phyloP scores from a whole-genome alignment of 257 asterid genomes.

The Solanum dulcamara region DNA sequence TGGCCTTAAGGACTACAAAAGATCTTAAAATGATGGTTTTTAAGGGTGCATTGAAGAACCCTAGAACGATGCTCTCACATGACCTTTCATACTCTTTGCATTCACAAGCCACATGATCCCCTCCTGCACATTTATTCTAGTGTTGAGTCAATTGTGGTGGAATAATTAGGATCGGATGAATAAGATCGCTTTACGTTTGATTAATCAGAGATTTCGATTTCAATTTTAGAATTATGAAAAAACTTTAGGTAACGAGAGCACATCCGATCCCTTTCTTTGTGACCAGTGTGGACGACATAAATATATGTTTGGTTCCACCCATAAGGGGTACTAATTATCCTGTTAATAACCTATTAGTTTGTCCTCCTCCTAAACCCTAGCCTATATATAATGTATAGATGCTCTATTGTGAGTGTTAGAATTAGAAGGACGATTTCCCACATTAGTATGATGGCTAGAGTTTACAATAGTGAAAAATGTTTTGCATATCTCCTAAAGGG shows the following conservation, averaged over 20 bases:
- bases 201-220: not conserved
- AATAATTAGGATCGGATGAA: not conserved
- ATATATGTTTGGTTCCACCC: not conserved
- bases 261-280: no score
- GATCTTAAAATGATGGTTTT: conserved; percentile 1
- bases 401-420: not conserved
- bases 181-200: not conserved
- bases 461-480: not conserved
- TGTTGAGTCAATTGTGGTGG: not conserved
- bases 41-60: conserved; percentile 2
- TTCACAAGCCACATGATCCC: not conserved
- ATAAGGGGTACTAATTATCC: not conserved
- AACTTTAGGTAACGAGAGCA: not conserved
- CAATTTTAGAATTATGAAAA: not conserved
- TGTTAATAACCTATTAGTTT: not conserved
- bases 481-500: not conserved
- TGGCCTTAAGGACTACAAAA: not conserved
- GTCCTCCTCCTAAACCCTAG: not conserved
- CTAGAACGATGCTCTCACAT: not conserved
- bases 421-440: not conserved
- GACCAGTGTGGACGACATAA: no score
- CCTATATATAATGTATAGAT: not conserved
- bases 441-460: not conserved
- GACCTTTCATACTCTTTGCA: not conserved
- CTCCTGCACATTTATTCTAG: not conserved